Evolutionary conservation across 805 yeast genomes (phyloP).

Genomic region (Wickerhamia fluorescens): DNA sequence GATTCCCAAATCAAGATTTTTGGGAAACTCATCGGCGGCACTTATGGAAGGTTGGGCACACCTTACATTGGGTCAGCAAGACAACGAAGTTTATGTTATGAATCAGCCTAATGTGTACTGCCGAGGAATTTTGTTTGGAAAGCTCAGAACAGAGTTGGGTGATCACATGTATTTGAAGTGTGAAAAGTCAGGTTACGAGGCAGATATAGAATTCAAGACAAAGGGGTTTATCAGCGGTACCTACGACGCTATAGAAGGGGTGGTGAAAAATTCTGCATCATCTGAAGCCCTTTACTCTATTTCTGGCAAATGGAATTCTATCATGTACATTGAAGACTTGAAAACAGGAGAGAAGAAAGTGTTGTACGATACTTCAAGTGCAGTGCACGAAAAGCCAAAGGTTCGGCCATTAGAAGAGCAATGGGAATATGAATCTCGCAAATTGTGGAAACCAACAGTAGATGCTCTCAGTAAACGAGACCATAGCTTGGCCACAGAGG

Average conservation of each 20-base stretch:
- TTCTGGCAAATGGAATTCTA: constrained; percentile 90
- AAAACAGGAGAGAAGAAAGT: constrained; percentile 44
- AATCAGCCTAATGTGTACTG: constrained; percentile 97
- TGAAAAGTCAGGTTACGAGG: constrained; percentile 47
- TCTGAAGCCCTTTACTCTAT: constrained; percentile 58
- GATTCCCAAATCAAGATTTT: constrained; percentile 78
- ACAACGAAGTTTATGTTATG: constrained; percentile 67
- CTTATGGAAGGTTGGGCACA: constrained; percentile 90
- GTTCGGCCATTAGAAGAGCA: constrained; percentile 79
- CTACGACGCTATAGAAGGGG: constrained; percentile 83
- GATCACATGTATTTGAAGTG: constrained; percentile 81
- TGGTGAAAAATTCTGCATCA: constrained; percentile 39
- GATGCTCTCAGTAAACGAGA: constrained; percentile 74
- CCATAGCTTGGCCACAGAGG: constrained; percentile 80
- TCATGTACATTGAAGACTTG: constrained; percentile 53
- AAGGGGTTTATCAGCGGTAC: constrained; percentile 92
- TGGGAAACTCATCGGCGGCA: constrained; percentile 96
- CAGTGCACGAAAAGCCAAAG: constrained; percentile 50
- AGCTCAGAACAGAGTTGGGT: constrained; percentile 83
- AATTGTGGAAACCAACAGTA: constrained; percentile 76
- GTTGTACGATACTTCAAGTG: constrained; percentile 39
- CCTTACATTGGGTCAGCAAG: constrained; percentile 56
- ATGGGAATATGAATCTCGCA: constrained; percentile 72
- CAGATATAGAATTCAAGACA: constrained; percentile 88
- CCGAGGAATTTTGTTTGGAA: constrained; percentile 87